phyloP scores from a whole-genome alignment of 768 basidiomycete genomes.

The Daedaleopsis sinensis region DNA sequence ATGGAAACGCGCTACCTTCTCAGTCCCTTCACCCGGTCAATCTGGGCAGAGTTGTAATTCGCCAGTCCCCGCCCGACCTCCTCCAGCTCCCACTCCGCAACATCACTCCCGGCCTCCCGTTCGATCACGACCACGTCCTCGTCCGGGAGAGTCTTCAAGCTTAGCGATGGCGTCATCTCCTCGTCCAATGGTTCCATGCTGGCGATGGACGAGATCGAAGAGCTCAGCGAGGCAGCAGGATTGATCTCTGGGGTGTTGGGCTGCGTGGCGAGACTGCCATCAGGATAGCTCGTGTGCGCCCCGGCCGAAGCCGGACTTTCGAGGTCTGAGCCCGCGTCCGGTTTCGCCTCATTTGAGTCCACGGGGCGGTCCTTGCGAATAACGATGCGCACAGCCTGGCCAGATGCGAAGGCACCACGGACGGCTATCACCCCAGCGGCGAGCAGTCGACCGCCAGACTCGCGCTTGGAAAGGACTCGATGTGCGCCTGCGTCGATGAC shows the following conservation, averaged over 20 bases:
- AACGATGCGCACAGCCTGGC: slow-evolving; percentile 90
- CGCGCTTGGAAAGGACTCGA: slow-evolving; percentile 77
- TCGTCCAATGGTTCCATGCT: slow-evolving; percentile 39
- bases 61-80: slow-evolving; percentile 95
- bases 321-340: slow-evolving; percentile 21
- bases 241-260: slow-evolving; percentile 57
- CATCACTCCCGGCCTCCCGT: slow-evolving; percentile 38
- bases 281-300: slow-evolving; percentile 37
- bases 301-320: slow-evolving; percentile 30
- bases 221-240: slow-evolving; percentile 45
- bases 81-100: slow-evolving; percentile 67
- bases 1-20: slow-evolving; percentile 70
- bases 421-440: slow-evolving; percentile 89
- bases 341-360: slow-evolving; percentile 21
- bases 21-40: slow-evolving; percentile 82
- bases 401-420: slow-evolving; percentile 88
- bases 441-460: slow-evolving; percentile 90
- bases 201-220: slow-evolving; percentile 39
- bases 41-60: slow-evolving; percentile 95
- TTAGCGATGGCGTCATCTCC: slow-evolving; percentile 25
- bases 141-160: slow-evolving; percentile 27
- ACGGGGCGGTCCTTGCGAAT: slow-evolving; percentile 44
- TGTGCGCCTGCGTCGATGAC: slow-evolving; percentile 91
- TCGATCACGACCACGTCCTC: slow-evolving; percentile 28
- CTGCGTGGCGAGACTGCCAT: slow-evolving; percentile 47